Base-by-base conservation (phyloP, 1,284 basidiomycete genomes). In the Ceratobasidium sp. region DNA sequence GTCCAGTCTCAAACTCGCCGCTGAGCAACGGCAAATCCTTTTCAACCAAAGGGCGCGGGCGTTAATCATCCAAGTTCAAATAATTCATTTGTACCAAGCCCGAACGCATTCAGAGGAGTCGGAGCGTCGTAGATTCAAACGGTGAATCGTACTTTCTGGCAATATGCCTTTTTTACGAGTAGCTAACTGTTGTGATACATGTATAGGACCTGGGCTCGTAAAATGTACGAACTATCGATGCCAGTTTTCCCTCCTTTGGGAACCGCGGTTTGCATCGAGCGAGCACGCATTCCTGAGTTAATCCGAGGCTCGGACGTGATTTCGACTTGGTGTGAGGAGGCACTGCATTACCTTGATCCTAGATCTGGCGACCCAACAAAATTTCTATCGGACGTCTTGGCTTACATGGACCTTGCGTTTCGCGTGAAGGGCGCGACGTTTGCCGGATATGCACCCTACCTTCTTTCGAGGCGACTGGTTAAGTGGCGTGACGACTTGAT, bases 1-100 rank as follows among this genome's bases (percentile, higher is more conserved):
- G 8, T n/a, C 25, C 12, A 62, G 45, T 32, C 22, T 10, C 12
- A 31, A 34, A 2, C 27, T 47, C 32, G 15, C 57, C 17, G 27
- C 25, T 3, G 27, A 47, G 12, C 17, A 34, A 12, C 57, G 57
- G 20, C 57, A 60, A 34, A 3, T n/a, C 29, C 40, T n/a, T 10
- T 62, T 50, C 32, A 62, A 62, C n/a, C 32, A 25, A 20, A 49
- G 58, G n/a, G 22, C 52, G 22, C 58, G 58, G 31, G 58, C 58
- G 5, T 47, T 50, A 6, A 50, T 62, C 32, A 5, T 62, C 13
- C 58, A 62, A 27, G 40, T 62, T 6, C 29, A 38, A 17, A 50
- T 49, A 5, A 38, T 50, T 15, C 45, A 62, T 38, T 12, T 15
- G 17, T 40, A 45, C n/a, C 31, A 35, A 13, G 43, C 20, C 7